A percentile compares a stretch with the other conserved stretches of the same genome.
Evolutionary conservation across 805 yeast genomes (phyloP).

Genomic region (Teunomyces kruisii): DNA sequence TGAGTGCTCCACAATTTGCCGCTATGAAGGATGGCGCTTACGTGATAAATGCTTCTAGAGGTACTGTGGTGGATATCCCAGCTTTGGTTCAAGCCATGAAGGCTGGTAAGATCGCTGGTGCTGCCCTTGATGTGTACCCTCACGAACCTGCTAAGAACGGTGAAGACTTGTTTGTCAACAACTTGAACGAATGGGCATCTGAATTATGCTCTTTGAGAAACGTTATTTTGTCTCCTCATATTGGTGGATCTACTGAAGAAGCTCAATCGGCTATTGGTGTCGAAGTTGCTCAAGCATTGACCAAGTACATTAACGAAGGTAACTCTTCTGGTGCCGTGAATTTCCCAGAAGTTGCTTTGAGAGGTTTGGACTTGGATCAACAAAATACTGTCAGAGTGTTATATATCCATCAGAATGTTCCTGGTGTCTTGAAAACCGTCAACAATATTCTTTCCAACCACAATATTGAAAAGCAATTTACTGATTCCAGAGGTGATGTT

Average conservation of each 20-base stretch:
- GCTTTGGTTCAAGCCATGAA: conserved; percentile 90
- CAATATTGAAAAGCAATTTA: conserved; percentile 96
- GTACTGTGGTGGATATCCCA: conserved; percentile 95
- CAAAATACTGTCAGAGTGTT: conserved; percentile 87
- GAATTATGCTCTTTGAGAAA: conserved; percentile 82
- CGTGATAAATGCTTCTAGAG: conserved; percentile 94
- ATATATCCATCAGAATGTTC: conserved; percentile 96
- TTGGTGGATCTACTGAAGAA: conserved; percentile 99
- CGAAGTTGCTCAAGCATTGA: conserved; percentile 84
- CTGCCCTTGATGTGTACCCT: conserved; percentile 95
- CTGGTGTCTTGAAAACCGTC: conserved; percentile 97
- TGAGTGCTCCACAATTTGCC: conserved; percentile 86
- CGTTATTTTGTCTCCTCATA: conserved; percentile 92
- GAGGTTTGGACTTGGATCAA: conserved; percentile 85
- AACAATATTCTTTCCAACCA: conserved; percentile 92
- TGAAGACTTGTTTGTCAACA: conserved; percentile 67
- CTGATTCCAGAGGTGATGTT: conserved; percentile 94
- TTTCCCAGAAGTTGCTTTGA: conserved; percentile 96
- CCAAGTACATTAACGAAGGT: conserved; percentile 95
- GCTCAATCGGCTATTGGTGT: conserved; percentile 97
- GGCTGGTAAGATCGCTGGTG: conserved; percentile 93
- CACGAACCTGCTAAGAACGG: conserved; percentile 98
- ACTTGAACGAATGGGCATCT: conserved; percentile 77
- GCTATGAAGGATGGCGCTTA: conserved; percentile 97
- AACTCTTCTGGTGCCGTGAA: conserved; percentile 91